Base-by-base conservation (phyloP, 2,329 filamentous ascomycete genomes). In the Macrophomina tecta region DNA sequence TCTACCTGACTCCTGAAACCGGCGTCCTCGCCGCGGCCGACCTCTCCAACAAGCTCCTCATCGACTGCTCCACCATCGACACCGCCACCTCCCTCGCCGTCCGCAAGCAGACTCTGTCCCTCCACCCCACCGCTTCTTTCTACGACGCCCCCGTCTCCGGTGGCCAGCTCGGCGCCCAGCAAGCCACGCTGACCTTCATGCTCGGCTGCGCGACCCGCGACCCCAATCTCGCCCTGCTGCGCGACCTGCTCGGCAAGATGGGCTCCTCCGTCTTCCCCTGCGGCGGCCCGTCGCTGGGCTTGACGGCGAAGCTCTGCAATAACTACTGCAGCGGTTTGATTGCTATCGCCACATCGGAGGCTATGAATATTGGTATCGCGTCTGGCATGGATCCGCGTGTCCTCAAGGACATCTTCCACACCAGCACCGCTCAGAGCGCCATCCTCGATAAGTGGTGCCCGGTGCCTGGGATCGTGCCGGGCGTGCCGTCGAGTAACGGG, bases 281-380 rank as follows among this genome's bases (percentile, higher is more conserved):
- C 69, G 86, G 86, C 3, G 85, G 82, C 0, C 81, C 84, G 0
- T 83, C 83, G 0, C 78, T 87, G 0, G 86, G 87, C 0, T 80
- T 89, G 3, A 83, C 85, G 0, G 85, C 86, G 0, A 89, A 89
- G 74, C 76, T 89, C 5, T 86, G 82, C 65, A 89, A 89, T 72
- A 89, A 89, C 70, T 89, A 89, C 73, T 80, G 84, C 58, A 86
- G 83, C 0, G 86, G 85, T 0, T 77, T 87, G 28, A 88, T 89
- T 67, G 83, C 86, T 5, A 86, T 89, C 64, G 86, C 86, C 0
- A 82, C 80, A 51, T 81, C 84, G 0, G 87, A 89, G 73, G 85
- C 86, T 0, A 84, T 89, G 79, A 83, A 87, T 67, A 86, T 89
- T 74, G 86, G 86, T 0, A 89, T 89, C 78, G 76, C 80, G 1